Evolutionary conservation across 2,329 filamentous ascomycete genomes (phyloP).

Genomic region (Mycocentrospora acerina): DNA sequence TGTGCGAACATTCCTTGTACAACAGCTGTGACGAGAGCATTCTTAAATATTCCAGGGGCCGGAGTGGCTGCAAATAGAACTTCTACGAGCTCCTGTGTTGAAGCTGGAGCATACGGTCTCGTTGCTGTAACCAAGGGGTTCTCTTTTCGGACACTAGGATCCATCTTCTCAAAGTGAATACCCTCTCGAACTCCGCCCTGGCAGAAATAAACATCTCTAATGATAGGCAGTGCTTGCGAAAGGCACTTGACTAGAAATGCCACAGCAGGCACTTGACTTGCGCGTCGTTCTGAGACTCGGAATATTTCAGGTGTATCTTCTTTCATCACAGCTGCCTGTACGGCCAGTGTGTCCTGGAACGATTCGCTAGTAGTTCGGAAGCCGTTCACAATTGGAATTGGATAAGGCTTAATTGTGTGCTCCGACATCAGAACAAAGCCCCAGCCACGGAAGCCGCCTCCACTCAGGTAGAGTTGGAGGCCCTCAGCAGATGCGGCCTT

Average conservation of each 20-base stretch:
- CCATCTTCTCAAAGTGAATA: slow-evolving; percentile 71
- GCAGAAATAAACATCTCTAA: slow-evolving; percentile 75
- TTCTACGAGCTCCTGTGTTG: slow-evolving; percentile 49
- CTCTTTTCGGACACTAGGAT: slow-evolving; percentile 58
- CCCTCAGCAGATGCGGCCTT: slow-evolving; percentile 23
- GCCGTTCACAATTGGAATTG: slow-evolving; percentile 78
- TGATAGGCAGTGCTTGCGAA: slow-evolving; percentile 65
- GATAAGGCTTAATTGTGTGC: slow-evolving; percentile 74
- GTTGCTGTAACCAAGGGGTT: slow-evolving; percentile 69
- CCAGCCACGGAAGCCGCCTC: slow-evolving; percentile 88
- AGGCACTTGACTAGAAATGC: slow-evolving; percentile 77
- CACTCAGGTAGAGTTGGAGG: slow-evolving; percentile 75
- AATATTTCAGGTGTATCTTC: slow-evolving; percentile 52
- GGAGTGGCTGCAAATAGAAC: slow-evolving; percentile 54
- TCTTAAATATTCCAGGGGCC: slow-evolving; percentile 44
- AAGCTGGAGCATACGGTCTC: slow-evolving; percentile 51
- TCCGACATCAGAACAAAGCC: slow-evolving; percentile 84
- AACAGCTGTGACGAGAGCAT: slow-evolving; percentile 56
- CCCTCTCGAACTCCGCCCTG: slow-evolving; percentile 87
- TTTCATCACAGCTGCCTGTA: slow-evolving; percentile 45
- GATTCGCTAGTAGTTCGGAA: slow-evolving; percentile 65
- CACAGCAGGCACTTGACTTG: slow-evolving; percentile 81
- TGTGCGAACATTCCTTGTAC: slow-evolving; percentile 60
- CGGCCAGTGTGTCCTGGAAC: slow-evolving; percentile 59
- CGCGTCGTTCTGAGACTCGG: slow-evolving; percentile 77